Evolutionary conservation across 2,329 filamentous ascomycete species (phyloP).

Genomic region (Alternaria sp.): DNA sequence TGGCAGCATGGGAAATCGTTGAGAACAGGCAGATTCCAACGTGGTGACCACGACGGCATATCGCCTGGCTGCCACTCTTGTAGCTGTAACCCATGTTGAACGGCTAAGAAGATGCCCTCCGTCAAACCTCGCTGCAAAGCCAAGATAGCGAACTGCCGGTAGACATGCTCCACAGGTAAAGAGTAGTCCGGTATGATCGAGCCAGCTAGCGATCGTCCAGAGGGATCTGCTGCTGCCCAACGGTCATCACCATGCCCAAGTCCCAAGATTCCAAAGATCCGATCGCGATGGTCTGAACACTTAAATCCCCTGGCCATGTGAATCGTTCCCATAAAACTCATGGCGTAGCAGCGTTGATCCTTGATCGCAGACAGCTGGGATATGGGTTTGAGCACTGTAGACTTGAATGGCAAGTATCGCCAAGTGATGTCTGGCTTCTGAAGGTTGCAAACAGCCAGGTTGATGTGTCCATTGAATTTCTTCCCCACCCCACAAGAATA

Average conservation of each 20-base stretch:
- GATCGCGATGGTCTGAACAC: background rate
- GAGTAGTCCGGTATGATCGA: background rate
- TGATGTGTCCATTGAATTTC: background rate
- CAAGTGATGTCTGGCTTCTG: accelerated
- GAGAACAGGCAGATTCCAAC: background rate
- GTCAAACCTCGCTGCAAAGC: background rate
- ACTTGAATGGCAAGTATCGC: accelerated
- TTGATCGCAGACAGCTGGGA: background rate
- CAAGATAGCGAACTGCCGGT: background rate
- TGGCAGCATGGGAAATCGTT: background rate
- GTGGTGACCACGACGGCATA: background rate
- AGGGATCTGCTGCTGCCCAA: background rate
- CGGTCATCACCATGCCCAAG: background rate
- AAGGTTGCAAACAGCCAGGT: background rate
- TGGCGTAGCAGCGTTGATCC: background rate
- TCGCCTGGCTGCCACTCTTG: background rate
- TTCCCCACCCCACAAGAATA: background rate
- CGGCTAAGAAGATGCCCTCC: background rate
- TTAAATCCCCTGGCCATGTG: background rate
- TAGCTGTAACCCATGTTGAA: background rate
- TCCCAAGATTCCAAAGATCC: background rate
- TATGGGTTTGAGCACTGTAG: accelerated
- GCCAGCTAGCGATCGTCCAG: background rate
- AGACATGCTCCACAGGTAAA: background rate
- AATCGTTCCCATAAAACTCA: background rate